phyloP scores from a whole-genome alignment of 2,329 filamentous ascomycete species.

The Trichophaea hybrida region DNA sequence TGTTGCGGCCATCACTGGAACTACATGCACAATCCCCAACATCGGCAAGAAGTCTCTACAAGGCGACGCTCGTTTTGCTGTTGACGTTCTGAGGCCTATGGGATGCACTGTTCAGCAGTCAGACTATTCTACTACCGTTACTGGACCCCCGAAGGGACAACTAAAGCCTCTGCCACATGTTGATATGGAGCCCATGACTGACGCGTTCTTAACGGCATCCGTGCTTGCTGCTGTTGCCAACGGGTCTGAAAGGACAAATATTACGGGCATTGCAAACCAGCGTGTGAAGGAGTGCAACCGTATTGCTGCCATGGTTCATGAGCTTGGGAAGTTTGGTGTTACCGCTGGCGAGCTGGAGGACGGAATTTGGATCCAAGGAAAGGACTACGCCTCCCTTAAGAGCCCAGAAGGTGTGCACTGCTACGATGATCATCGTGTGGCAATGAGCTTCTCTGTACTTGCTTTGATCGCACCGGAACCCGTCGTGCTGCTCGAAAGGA shows the following conservation, averaged over 20 bases:
- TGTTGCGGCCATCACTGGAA: constrained; percentile 87
- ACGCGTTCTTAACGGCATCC: constrained; percentile 90
- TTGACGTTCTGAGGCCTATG: constrained; percentile 83
- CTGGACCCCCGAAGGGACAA: constrained; percentile 60
- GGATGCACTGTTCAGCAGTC: constrained; percentile 82
- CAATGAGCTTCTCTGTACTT: constrained; percentile 95
- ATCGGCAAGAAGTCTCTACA: constrained; percentile 86
- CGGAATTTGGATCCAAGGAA: constrained; percentile 63
- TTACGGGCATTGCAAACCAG: constrained; percentile 93
- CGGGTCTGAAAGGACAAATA: constrained; percentile 45
- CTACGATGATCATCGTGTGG: constrained; percentile 94
- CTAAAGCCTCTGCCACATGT: constrained; percentile 65
- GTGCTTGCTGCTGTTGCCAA: constrained; percentile 80
- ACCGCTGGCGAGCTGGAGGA: constrained; percentile 77
- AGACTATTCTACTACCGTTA: constrained; percentile 76
- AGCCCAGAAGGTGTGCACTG: constrained; percentile 61
- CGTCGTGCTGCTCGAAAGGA: constrained; percentile 70
- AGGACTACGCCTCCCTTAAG: constrained; percentile 36
- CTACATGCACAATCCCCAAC: constrained; percentile 89
- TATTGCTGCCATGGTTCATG: constrained; percentile 86
- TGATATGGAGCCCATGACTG: constrained; percentile 99
- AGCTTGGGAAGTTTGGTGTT: constrained; percentile 87
- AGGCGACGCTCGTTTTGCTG: constrained; percentile 84
- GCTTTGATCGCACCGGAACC: constrained; percentile 55
- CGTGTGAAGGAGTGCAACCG: constrained; percentile 97